A percentile compares a stretch with the other conserved stretches of the same genome.
These are phyloP conservation scores for Russula olivacea DNA, from an alignment of 768 basidiomycete genomes.

Conservation along the genomic window DNA sequence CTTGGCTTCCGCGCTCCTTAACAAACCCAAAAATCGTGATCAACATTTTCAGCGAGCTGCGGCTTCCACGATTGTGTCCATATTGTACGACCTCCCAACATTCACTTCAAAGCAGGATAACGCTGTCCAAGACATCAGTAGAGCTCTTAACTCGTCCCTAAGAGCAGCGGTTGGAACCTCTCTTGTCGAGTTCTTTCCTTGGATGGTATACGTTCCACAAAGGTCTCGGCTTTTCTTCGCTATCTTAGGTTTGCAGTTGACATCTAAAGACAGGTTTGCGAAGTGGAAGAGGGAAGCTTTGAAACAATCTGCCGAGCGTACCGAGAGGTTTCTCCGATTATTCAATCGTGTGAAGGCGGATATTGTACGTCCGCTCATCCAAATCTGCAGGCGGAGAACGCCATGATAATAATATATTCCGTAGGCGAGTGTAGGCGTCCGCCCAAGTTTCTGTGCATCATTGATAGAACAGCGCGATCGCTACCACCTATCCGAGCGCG, in stretches of 20 bases:
- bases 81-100: slow-evolving; percentile 10
- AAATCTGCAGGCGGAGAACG: neutral
- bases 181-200: neutral
- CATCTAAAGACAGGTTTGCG: neutral
- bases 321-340: neutral
- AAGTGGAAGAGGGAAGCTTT: neutral
- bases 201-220: neutral
- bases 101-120: neutral
- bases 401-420: neutral
- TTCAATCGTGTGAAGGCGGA: neutral
- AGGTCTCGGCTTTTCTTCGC: neutral
- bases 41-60: neutral
- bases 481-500: neutral
- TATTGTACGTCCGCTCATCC: neutral
- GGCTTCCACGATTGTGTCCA: slow-evolving; percentile 15
- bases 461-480: neutral
- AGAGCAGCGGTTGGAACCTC: neutral
- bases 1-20: neutral
- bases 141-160: neutral
- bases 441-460: neutral
- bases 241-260: neutral
- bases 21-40: neutral
- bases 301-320: neutral
- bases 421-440: neutral
- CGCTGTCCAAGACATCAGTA: neutral